Evolutionary conservation across 192 early-diverging fungal genomes (phyloP).

Genomic region (Rhizoclosmatium globosum): DNA sequence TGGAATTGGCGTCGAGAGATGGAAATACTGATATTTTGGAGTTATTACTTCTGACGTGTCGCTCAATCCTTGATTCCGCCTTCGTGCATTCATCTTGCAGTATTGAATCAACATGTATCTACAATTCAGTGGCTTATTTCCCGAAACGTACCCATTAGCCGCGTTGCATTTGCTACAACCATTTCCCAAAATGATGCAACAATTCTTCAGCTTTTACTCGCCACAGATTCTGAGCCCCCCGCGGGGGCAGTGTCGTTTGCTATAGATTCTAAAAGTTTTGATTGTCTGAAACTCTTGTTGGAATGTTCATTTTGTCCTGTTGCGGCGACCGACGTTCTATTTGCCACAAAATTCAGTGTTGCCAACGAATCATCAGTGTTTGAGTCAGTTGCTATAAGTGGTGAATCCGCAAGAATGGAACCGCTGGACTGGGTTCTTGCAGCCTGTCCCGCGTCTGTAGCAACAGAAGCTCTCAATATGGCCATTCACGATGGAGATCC

Average conservation of each 20-base stretch:
- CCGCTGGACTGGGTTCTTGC: neutral
- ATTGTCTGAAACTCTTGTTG: slow-evolving; percentile 12
- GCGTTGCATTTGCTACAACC: slow-evolving; percentile 29
- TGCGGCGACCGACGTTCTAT: slow-evolving; percentile 24
- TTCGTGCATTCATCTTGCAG: slow-evolving; percentile 10
- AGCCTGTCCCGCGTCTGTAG: neutral
- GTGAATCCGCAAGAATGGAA: neutral
- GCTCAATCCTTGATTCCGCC: neutral
- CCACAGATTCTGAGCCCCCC: neutral
- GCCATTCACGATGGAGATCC: slow-evolving; percentile 18
- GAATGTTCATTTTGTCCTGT: neutral
- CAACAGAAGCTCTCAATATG: slow-evolving; percentile 31
- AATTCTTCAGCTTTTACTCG: slow-evolving; percentile 4
- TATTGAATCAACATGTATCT: neutral
- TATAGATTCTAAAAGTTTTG: slow-evolving; percentile 16
- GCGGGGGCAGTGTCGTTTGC: slow-evolving; percentile 24
- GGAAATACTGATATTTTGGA: slow-evolving; percentile 19
- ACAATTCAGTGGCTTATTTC: neutral
- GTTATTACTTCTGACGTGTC: neutral
- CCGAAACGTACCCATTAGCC: neutral
- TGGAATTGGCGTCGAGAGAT: slow-evolving; percentile 18
- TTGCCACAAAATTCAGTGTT: slow-evolving; percentile 16
- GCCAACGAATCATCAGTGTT: neutral
- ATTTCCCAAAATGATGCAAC: neutral
- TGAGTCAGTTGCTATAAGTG: neutral